phyloP scores from a whole-genome alignment of 164 flowering plant genomes.

The Buxus sempervirens region DNA sequence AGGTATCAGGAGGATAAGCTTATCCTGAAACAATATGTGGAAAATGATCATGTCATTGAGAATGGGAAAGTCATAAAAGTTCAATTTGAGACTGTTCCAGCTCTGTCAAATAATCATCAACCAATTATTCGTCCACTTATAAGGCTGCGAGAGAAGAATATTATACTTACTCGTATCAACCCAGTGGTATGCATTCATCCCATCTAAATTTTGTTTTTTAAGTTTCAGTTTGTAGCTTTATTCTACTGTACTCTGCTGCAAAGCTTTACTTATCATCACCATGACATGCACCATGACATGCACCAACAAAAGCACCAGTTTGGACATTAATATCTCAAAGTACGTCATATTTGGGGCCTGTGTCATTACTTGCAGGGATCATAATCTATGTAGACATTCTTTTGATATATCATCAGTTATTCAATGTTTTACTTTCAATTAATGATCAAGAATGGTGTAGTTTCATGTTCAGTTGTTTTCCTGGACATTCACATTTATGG shows the following conservation, averaged over 20 bases:
- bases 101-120: slow-evolving; percentile 80
- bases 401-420: background rate
- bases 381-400: background rate
- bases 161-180: slow-evolving; percentile 92
- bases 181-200: slow-evolving; percentile 58
- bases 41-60: slow-evolving; percentile 88
- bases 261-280: background rate
- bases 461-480: background rate
- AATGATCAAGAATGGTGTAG: background rate
- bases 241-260: background rate
- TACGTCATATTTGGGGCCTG: background rate
- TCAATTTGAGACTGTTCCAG: slow-evolving; percentile 85
- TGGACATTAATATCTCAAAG: too few relatives aligned
- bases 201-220: background rate
- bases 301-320: background rate
- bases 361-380: background rate
- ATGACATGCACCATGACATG: background rate
- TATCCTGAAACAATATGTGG: slow-evolving; percentile 85
- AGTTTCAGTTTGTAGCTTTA: background rate
- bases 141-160: slow-evolving; percentile 81
- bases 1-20: slow-evolving; percentile 91
- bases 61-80: slow-evolving; percentile 72
- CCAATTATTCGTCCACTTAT: slow-evolving; percentile 82
- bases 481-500: background rate
- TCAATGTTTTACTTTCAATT: background rate